Evolutionary conservation across 768 basidiomycete genomes (phyloP), one percentile per base, ranked within the genome.

Genomic region (Mycena rosella): DNA sequence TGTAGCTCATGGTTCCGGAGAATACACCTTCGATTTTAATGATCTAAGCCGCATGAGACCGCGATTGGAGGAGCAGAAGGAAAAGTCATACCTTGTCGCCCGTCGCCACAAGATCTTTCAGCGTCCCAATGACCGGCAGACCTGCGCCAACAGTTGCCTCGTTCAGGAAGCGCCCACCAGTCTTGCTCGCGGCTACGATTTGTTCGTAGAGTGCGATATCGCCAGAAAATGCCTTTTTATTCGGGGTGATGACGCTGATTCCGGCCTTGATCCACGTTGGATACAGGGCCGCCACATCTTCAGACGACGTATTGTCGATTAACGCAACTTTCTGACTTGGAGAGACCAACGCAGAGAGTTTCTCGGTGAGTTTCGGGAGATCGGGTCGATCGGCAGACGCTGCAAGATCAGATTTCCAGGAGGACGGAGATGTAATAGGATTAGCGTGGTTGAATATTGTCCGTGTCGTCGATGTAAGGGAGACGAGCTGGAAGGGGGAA

Each of bases 91-190:
- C 94, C 83, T 94, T 92, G 77, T 99, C 98, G 2, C 97, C 98
- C 13, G 96, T 98, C 38, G 87, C 86, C 9, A 99, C 89, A 63
- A 99, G 80, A 76, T 99, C 98, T 76, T 95, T 96, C 73, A 99
- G 80, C 11, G 97, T 96, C 40, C 90, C 90, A 42, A 99, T 88
- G 73, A 99, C 89, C 17, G 98, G 98, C 70, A 99, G 77, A 20
- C 98, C 98, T 5, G 98, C 98, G 13, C 98, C 98, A 51, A 99
- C 98, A 0, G 98, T 99, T 1, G 92, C 86, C 79, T 99, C 98
- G 70, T 94, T 91, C 70, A 93, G 81, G 76, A 89, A 92, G 68
- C 87, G 84, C n/a, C 90, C 87, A 5, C 89, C 87, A 58, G 87
- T 85, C 63, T 84, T 83, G 67, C 87, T 88, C 4, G 93, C 88